These are phyloP conservation scores for Aspergillus quadricinctus DNA, from an alignment of 2,329 filamentous ascomycete species.

Conservation along the genomic window DNA sequence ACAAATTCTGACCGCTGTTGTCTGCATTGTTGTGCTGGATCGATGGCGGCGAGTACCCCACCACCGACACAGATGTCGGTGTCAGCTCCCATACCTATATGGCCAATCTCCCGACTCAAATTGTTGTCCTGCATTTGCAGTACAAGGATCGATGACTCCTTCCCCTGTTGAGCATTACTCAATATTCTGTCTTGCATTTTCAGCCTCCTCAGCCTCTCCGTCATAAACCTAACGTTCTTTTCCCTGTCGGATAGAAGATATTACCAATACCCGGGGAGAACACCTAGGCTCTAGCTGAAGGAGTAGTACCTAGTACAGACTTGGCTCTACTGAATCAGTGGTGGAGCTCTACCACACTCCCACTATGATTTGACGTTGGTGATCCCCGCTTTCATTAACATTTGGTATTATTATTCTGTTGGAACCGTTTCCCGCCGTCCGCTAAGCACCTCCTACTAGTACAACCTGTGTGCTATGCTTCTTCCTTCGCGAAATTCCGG, in stretches of 20 bases:
- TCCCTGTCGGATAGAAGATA: background rate
- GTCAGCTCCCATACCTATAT: background rate
- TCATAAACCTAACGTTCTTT: background rate
- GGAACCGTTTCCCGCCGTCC: slow-evolving; percentile 4
- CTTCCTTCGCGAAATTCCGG: background rate
- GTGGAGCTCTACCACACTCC: slow-evolving; percentile 27
- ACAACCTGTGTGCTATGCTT: background rate
- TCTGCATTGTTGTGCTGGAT: background rate
- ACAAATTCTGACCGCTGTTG: background rate
- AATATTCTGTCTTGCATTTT: background rate
- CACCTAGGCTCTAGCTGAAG: no score
- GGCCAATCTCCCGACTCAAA: background rate
- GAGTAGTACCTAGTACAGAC: background rate
- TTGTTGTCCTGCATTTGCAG: background rate
- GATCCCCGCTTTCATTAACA: slow-evolving; percentile 27
- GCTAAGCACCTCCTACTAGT: background rate
- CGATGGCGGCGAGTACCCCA: background rate
- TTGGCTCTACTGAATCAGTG: slow-evolving; percentile 8
- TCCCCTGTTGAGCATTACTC: background rate
- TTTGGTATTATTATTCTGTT: slow-evolving; percentile 3
- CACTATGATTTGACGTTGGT: slow-evolving; percentile 27
- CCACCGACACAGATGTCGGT: background rate
- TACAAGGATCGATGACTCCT: background rate
- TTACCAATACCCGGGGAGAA: background rate
- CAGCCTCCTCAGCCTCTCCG: background rate